Base-by-base conservation (phyloP, 306 rosid species). In the Cucurbita pepo region DNA sequence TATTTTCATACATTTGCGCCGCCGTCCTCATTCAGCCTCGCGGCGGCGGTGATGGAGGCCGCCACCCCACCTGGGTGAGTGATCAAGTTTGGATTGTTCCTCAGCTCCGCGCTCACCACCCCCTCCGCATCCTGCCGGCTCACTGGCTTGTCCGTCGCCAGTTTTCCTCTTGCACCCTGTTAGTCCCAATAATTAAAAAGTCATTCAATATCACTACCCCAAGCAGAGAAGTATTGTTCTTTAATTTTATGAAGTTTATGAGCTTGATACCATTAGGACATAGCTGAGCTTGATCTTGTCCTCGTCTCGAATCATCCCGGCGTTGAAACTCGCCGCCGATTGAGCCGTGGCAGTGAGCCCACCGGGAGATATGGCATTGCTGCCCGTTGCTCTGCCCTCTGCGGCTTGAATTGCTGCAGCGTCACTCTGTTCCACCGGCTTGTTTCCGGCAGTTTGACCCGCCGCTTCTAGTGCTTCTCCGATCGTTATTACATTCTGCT, bases 391-490 rank as follows among this genome's bases (percentile, higher is more conserved):
- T 56, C 90, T 83, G 43, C 76, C 82, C 82, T 88, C 96, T 3
- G 96, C 98, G 0, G 91, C 96, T 69, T 87, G 90, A 67, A 92
- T 86, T 0, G 93, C 93, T 0, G 90, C 85, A 0, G 89, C 97
- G 7, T 90, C 91, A 37, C 88, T 80, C 76, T 81, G 84, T 6
- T 85, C 91, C 69, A 90, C 83, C 8, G 83, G 77, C 80, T 85
- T 86, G 8, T 85, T 47, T 0, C 96, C 91, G 5, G 64, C 76
- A 0, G 85, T 82, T 40, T 75, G 69, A 0, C 86, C 85, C 18
- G 86, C 75, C 0, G 96, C 96, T 82, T 92, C 97, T 55, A 88
- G 75, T 8, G 96, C 97, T 60, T 90, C 89, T 3, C 96, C 97
- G 43, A 92, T 86, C 3, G 92, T 90, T 14, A 90, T 74, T 3